Percentiles rank a stretch among this genome's conserved stretches.
phyloP scores from a whole-genome alignment of 1,284 basidiomycete species.

The Mycosarcoma maydis region DNA sequence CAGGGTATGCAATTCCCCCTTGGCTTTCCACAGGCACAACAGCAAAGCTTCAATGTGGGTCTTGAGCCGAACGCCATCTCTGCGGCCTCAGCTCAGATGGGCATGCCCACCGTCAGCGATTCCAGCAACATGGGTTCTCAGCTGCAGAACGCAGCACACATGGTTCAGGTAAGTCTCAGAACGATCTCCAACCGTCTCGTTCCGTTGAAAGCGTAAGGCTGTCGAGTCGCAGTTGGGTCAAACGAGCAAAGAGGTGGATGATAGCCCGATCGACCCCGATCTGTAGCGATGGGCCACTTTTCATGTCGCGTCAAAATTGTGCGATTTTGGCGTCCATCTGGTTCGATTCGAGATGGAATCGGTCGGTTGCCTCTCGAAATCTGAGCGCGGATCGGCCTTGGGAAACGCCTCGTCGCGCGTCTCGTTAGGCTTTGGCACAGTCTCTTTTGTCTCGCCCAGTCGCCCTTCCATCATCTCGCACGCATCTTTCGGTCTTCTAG shows the following conservation, averaged over 20 bases:
- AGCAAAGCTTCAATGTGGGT: constrained; percentile 15
- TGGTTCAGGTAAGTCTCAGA: constrained; percentile 42
- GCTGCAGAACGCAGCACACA: constrained; percentile 28
- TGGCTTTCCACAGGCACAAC: constrained; percentile 16
- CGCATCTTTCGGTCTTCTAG: constrained; percentile 31
- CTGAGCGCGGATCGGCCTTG: not conserved
- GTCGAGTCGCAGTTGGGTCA: too few relatives aligned
- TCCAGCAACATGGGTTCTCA: constrained; percentile 9
- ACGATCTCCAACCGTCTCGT: too few relatives aligned
- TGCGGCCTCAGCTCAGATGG: constrained; percentile 9
- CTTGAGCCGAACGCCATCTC: constrained; percentile 7
- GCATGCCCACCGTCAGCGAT: constrained; percentile 14
- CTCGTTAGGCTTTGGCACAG: constrained; percentile 13
- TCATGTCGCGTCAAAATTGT: too few relatives aligned
- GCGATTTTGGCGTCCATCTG: too few relatives aligned
- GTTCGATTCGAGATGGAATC: too few relatives aligned
- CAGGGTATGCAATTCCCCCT: constrained; percentile 20
- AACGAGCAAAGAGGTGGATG: too few relatives aligned
- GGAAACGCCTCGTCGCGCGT: constrained; percentile 18
- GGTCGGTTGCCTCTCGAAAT: not conserved
- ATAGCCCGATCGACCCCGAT: too few relatives aligned
- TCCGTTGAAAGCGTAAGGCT: too few relatives aligned
- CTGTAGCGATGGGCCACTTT: too few relatives aligned
- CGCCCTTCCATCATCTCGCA: constrained; percentile 38
- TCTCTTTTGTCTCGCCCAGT: constrained; percentile 1